Percentiles rank a stretch among this genome's conserved stretches.
Conservation (phyloP, 2,329 filamentous ascomycete genomes). For the Colletotrichum horii region DNA sequence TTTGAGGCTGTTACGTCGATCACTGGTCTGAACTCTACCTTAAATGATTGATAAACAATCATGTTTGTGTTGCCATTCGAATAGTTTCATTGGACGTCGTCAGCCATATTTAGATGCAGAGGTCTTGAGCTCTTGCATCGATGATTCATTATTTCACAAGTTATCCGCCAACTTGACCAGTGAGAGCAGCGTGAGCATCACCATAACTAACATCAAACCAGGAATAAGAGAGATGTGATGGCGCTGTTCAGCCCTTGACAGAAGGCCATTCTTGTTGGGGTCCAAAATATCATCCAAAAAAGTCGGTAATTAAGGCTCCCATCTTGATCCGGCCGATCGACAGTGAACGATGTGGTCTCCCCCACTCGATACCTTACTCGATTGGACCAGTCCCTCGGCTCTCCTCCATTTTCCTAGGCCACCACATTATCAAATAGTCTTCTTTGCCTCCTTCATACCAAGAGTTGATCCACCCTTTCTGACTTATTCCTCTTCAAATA, state of each 20-base stretch:
- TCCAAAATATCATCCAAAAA: background rate
- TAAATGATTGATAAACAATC: background rate
- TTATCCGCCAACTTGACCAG: too few relatives aligned
- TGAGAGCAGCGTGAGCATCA: rapidly evolving
- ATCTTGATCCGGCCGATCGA: background rate
- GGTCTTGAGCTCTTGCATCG: background rate
- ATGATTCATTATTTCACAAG: too few relatives aligned
- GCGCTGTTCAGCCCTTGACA: background rate
- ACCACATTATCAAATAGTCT: too few relatives aligned
- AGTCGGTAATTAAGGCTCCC: background rate
- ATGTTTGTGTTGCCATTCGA: background rate
- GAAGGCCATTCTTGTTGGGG: background rate
- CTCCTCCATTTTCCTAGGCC: too few relatives aligned
- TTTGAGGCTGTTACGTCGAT: background rate
- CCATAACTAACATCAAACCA: too few relatives aligned
- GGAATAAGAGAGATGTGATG: background rate
- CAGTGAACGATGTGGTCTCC: too few relatives aligned
- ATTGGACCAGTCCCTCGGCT: too few relatives aligned
- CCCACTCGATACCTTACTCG: too few relatives aligned
- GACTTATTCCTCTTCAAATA: too few relatives aligned
- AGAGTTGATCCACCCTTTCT: too few relatives aligned
- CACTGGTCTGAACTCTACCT: rapidly evolving
- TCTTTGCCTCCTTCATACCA: too few relatives aligned
- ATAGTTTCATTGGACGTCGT: background rate
- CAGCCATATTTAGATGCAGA: background rate